These are phyloP conservation scores for Monosporascus sp. DNA, from an alignment of 2,329 filamentous ascomycete species.

Conservation along the genomic window DNA sequence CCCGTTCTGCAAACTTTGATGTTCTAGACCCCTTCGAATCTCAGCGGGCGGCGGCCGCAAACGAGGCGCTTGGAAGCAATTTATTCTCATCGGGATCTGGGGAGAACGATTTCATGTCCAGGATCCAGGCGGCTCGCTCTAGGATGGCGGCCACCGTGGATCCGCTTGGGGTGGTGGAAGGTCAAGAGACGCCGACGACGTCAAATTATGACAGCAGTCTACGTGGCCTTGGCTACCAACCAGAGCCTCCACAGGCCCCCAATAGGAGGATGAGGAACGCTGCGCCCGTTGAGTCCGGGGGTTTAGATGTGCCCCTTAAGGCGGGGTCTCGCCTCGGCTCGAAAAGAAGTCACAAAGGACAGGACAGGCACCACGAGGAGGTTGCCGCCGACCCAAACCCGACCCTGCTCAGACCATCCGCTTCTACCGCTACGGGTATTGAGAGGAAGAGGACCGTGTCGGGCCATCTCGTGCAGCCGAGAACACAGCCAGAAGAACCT, in stretches of 20 bases:
- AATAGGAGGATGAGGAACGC: slow-evolving; percentile 48
- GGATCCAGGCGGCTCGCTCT: slow-evolving; percentile 47
- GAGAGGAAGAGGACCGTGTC: slow-evolving; percentile 91
- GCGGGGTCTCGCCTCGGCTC: slow-evolving; percentile 53
- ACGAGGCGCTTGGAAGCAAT: slow-evolving; percentile 35
- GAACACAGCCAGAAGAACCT: slow-evolving; percentile 54
- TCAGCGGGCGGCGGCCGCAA: slow-evolving; percentile 34
- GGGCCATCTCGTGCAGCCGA: slow-evolving; percentile 61
- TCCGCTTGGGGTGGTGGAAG: slow-evolving; percentile 39
- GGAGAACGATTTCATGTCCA: slow-evolving; percentile 52
- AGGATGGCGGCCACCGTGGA: slow-evolving; percentile 36
- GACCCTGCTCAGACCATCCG: slow-evolving; percentile 33
- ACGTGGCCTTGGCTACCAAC: slow-evolving; percentile 24
- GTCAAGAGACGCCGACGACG: slow-evolving; percentile 58
- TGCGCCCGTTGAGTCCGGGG: slow-evolving; percentile 45
- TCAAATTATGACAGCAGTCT: slow-evolving; percentile 35
- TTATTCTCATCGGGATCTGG: slow-evolving; percentile 36
- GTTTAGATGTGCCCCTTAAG: slow-evolving; percentile 56
- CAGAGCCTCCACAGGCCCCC: slow-evolving; percentile 49
- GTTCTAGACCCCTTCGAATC: slow-evolving; percentile 48
- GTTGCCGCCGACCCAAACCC: slow-evolving; percentile 36
- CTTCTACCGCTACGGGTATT: slow-evolving; percentile 35
- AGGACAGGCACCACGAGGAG: slow-evolving; percentile 36
- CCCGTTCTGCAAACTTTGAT: slow-evolving; percentile 33
- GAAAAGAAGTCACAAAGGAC: slow-evolving; percentile 30